Conservation (phyloP, 2,329 filamentous ascomycete species). For the Neofusicoccum sp. region DNA sequence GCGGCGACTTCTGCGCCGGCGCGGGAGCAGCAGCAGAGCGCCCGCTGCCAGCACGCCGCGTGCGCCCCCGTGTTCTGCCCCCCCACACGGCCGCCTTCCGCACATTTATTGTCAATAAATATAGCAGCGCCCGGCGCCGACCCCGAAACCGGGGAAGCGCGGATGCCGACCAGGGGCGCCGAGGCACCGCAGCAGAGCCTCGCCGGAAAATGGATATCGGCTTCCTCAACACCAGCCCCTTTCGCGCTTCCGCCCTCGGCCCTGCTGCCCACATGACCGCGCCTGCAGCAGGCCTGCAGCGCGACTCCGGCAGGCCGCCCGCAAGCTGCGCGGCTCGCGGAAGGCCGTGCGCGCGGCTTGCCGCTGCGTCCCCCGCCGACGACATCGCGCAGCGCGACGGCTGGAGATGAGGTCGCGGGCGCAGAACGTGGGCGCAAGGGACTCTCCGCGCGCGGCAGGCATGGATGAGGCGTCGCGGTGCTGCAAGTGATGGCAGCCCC, state of each 20-base stretch:
- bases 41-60: neutral
- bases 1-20: neutral
- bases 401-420: neutral
- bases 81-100: conserved; percentile 10
- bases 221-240: conserved; percentile 9
- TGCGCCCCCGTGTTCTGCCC: neutral
- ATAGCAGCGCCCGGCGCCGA: conserved; percentile 8
- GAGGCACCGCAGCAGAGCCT: conserved; percentile 11
- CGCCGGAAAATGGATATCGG: neutral
- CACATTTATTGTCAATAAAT: conserved; percentile 20
- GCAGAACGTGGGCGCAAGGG: neutral
- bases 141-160: conserved; percentile 19
- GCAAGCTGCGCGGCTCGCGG: neutral
- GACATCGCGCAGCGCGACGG: neutral
- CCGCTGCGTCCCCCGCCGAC: neutral
- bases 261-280: conserved; percentile 3
- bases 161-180: conserved; percentile 1
- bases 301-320: neutral
- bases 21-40: neutral
- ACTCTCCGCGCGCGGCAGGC: neutral
- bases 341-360: neutral
- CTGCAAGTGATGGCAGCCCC: neutral
- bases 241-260: neutral
- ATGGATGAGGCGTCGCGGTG: neutral
- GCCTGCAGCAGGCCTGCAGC: neutral